A percentile compares a stretch with the other conserved stretches of the same genome.
phyloP scores from a whole-genome alignment of 805 yeast genomes.

The Wickerhamiella shivajii region DNA sequence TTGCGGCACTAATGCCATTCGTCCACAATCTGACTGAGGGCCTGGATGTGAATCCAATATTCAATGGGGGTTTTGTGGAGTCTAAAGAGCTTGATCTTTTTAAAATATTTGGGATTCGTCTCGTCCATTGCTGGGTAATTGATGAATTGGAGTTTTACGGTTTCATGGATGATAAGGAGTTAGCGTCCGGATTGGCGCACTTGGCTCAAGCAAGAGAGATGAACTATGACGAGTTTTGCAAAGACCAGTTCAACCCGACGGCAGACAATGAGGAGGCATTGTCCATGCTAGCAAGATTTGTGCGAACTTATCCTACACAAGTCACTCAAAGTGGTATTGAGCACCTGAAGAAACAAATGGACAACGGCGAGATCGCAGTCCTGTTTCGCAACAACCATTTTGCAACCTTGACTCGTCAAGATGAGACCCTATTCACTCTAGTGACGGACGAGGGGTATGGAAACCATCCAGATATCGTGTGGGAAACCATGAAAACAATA shows the following conservation, averaged over 20 bases:
- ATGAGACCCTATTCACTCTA: constrained; percentile 41
- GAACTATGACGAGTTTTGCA: constrained; percentile 38
- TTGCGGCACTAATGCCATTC: not conserved
- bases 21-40: constrained; percentile 40
- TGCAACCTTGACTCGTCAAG: constrained; percentile 39
- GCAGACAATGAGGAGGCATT: constrained; percentile 28
- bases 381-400: constrained; percentile 87
- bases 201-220: too few relatives aligned
- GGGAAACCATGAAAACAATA: constrained; percentile 64
- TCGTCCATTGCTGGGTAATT: constrained; percentile 73
- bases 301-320: constrained; percentile 57
- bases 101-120: constrained; percentile 38
- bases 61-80: constrained; percentile 44
- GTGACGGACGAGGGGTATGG: constrained; percentile 62
- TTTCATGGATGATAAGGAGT: too few relatives aligned
- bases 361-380: constrained; percentile 44
- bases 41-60: constrained; percentile 53
- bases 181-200: too few relatives aligned
- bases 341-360: constrained; percentile 31
- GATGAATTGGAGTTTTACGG: too few relatives aligned
- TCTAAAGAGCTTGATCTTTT: constrained; percentile 45
- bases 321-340: constrained; percentile 54
- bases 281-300: constrained; percentile 28
- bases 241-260: constrained; percentile 42
- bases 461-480: constrained; percentile 39